Base-by-base conservation (phyloP, 1,284 basidiomycete genomes). In the Ceratobasidium theobromae region DNA sequence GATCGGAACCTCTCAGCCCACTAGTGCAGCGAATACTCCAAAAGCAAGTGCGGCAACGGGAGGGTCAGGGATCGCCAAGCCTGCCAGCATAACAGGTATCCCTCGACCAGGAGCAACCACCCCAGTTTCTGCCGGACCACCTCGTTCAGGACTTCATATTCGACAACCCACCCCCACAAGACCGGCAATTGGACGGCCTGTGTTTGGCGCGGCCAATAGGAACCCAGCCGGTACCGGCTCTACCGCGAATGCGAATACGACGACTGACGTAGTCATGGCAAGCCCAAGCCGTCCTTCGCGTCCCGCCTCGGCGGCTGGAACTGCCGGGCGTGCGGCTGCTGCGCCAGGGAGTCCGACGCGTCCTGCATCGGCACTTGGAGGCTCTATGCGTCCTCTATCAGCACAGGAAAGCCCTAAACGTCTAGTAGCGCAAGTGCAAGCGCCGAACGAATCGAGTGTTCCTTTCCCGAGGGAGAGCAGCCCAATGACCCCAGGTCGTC, bases 401-500 rank as follows among this genome's bases (percentile, higher is more conserved):
- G 43, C 12, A 21, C 43, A 5, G 6, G 43, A 6, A 21, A 51
- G 45, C 23, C 57, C 57, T 1, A 62, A 43, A 1, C 57, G 57
- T 4, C 23, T 12, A 2, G 32, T 23, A 11, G 25, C 46, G 11
- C 48, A 45, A 45, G 43, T 21, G 18, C 43, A 45, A 21, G 33
- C n/a, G 30, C 12, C 30, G 12, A 12, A 11, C 18, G 55, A 33
- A 45, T 62, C 57, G 46, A 62, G 23, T 16, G 57, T 62, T 48
- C 57, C 57, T 30, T 62, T 62, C 57, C 57, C 57, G 46, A 49
- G 57, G 33, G 57, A 62, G 6, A 62, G 57, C 25, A 62, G 57
- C 35, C 57, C 57, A 30, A 62, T 62, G 57, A 62, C 57, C 5
- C 57, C 57, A 4, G 33, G 12, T 23, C 12, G 45, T 27, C 32